phyloP scores from a whole-genome alignment of 73 alveolate genomes.

The Blepharisma stoltei region DNA sequence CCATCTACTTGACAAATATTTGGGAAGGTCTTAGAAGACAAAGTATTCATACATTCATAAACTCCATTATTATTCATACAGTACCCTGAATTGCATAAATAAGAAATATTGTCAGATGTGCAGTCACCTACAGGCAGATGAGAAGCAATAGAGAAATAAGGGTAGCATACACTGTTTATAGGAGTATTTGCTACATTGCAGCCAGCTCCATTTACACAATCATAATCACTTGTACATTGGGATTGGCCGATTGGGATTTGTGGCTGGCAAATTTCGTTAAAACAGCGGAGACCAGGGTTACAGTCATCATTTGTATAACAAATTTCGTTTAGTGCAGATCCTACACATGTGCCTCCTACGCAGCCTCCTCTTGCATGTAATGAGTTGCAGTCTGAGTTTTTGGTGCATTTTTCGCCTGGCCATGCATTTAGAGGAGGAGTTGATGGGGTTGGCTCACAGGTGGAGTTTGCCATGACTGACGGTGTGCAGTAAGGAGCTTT shows the following conservation, averaged over 20 bases:
- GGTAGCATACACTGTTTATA: background rate
- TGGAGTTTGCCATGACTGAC: background rate
- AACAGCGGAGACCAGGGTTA: conserved; percentile 25
- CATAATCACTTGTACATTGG: background rate
- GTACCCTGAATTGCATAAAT: background rate
- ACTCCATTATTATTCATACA: background rate
- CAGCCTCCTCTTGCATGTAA: background rate
- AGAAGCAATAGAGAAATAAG: background rate
- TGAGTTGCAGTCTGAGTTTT: background rate
- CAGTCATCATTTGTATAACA: background rate
- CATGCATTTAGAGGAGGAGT: background rate
- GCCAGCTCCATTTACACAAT: conserved; percentile 12
- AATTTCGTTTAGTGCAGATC: background rate
- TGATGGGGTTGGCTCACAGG: background rate
- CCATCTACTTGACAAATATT: background rate
- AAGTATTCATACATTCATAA: background rate
- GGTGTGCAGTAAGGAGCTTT: background rate
- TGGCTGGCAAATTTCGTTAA: background rate
- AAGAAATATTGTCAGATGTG: background rate
- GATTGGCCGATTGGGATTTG: background rate
- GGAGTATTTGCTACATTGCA: background rate
- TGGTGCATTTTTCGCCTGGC: conserved; percentile 25
- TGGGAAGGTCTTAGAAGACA: background rate
- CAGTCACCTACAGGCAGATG: background rate
- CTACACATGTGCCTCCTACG: background rate